Evolutionary conservation across 352 stramenopile species (phyloP), one percentile per base, ranked within the genome.

Genomic region (Phytophthora europaea): DNA sequence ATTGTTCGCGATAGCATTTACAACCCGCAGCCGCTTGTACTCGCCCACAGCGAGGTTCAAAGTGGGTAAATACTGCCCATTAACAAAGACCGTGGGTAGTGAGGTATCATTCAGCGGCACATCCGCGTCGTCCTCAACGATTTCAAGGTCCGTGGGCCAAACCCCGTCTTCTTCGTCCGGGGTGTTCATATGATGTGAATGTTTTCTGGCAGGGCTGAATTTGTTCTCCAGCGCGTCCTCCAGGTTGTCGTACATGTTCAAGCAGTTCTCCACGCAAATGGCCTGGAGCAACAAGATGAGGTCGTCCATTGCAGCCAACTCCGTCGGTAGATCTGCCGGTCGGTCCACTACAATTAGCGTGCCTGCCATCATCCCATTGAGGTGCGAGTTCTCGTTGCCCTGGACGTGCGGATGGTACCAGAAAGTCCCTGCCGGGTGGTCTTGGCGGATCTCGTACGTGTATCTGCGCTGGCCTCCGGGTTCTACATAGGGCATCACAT

Each of bases 1-100:
- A 73, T 91, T 94, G 64, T 95, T 95, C n/a, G 88, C 82, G 59
- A 95, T 92, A 22, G 88, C 86, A 61, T 95, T 95, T 38, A 95
- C 66, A 61, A 85, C 87, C 9, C 88, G 80, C 31, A 94, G 54
- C 7, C 88, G 88, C 70, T 91, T 93, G 76, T 90, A 81, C 65
- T 90, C 82, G 1, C 77, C 75, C 0, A 80, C 70, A 9, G 71
- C 70, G 59, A 94, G 75, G 60, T 89, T 71, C 22, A 95, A 16
- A 22, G 77, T 77, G 3, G 88, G 88, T 28, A 92, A 65, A 63
- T 92, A 94, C 61, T 92, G 84, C 6, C 85, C 88, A 61, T 95
- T 95, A 38, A 94, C 84, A 53, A 88, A 91, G 53, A 91, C 80
- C 36, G 89, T 85, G 3, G 89, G 75, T 8, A 92, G 73, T 45